These are phyloP conservation scores for Zymoseptoria brevis DNA, from an alignment of 2,329 filamentous ascomycete genomes.

Conservation along the genomic window DNA sequence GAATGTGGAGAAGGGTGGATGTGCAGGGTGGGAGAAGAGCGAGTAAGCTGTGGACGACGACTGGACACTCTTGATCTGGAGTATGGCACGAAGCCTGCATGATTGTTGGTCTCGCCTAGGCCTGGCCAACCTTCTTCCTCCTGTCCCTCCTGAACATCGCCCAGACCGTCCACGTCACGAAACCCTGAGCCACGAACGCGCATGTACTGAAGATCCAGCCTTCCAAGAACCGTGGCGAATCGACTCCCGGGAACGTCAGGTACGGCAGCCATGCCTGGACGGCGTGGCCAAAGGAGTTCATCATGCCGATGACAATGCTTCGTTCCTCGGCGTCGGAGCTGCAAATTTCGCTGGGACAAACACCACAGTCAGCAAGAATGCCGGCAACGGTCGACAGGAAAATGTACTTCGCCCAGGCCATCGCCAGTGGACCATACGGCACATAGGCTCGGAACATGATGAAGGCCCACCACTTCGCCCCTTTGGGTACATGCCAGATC, in stretches of 20 bases:
- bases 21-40: constrained; percentile 22
- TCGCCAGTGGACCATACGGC: constrained; percentile 28
- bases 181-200: constrained; percentile 18
- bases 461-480: constrained; percentile 29
- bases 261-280: constrained; percentile 63
- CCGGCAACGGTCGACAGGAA: background rate
- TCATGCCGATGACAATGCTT: constrained; percentile 55
- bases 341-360: constrained; percentile 40
- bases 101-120: background rate
- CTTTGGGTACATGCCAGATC: constrained; percentile 26
- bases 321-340: constrained; percentile 55
- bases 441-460: constrained; percentile 26
- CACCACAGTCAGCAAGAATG: constrained; percentile 2
- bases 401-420: constrained; percentile 39
- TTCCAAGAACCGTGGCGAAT: constrained; percentile 17
- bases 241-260: constrained; percentile 18
- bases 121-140: constrained; percentile 4
- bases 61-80: background rate
- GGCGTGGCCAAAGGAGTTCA: constrained; percentile 64
- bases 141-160: constrained; percentile 16
- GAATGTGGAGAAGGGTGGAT: constrained; percentile 61
- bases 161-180: constrained; percentile 19
- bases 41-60: constrained; percentile 17
- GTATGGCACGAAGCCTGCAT: background rate
- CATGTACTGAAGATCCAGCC: constrained; percentile 19